Evolutionary conservation across 176 grass and related monocot species (phyloP).

Genomic region (Dactylis glomerata): DNA sequence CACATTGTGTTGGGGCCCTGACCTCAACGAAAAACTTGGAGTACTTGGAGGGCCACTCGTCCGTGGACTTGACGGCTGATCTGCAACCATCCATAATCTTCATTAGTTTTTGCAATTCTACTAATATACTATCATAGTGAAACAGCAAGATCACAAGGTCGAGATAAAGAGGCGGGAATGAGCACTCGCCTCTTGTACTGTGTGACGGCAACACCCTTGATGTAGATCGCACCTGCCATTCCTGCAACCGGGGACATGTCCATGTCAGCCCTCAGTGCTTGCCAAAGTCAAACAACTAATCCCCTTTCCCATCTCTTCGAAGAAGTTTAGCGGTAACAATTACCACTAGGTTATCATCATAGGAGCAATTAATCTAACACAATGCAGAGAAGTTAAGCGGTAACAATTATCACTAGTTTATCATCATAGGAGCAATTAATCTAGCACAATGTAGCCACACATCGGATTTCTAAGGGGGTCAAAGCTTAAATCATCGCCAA

Average conservation of each 20-base stretch:
- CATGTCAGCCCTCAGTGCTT: not conserved
- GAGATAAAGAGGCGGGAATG: not conserved
- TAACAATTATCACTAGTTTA: not conserved
- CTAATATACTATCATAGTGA: not conserved
- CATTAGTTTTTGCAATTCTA: not conserved
- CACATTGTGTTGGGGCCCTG: not conserved
- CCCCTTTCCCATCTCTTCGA: not conserved
- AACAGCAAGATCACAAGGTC: not conserved
- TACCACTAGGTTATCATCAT: not conserved
- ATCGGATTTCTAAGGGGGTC: not conserved
- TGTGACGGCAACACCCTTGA: constrained; percentile 80
- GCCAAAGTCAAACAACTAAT: not conserved
- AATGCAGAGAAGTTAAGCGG: not conserved
- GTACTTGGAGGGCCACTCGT: constrained; percentile 97
- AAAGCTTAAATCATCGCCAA: not conserved
- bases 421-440: not conserved
- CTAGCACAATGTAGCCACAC: not conserved
- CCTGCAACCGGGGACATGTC: constrained; percentile 39
- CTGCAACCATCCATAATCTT: constrained; percentile 24
- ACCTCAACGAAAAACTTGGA: constrained; percentile 89
- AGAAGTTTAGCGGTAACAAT: not conserved
- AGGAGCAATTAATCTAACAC: not conserved
- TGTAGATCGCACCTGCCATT: constrained; percentile 78
- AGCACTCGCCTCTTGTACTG: constrained; percentile 68
- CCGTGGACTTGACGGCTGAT: constrained; percentile 49